Percentiles rank a stretch among this genome's conserved stretches.
Conservation (phyloP, 2,329 filamentous ascomycete genomes). For the Colletotrichum sp. region DNA sequence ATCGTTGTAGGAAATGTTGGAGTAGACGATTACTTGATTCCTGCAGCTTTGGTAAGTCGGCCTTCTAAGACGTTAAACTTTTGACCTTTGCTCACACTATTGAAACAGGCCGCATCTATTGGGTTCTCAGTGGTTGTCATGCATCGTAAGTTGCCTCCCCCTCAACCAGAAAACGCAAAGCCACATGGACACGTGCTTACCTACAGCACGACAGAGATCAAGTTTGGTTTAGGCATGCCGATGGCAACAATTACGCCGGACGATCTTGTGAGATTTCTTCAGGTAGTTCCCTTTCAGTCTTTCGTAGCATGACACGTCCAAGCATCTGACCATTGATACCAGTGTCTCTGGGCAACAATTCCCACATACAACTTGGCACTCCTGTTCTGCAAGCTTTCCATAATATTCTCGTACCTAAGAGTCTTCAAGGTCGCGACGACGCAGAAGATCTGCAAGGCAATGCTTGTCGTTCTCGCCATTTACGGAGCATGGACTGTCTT, state of each 20-base stretch:
- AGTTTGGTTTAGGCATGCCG: neutral
- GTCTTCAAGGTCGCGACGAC: neutral
- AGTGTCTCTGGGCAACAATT: neutral
- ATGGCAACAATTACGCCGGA: neutral
- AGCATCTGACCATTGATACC: neutral
- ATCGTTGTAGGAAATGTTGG: neutral
- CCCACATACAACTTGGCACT: neutral
- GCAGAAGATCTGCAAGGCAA: neutral
- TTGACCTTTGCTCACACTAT: neutral
- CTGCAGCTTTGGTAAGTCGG: neutral
- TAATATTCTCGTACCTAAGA: neutral
- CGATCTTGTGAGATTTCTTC: neutral
- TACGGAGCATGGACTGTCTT: slow-evolving; percentile 31
- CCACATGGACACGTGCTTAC: neutral
- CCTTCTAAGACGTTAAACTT: neutral
- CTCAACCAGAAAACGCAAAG: neutral
- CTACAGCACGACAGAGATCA: neutral
- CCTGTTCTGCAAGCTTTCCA: neutral
- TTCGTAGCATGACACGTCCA: neutral
- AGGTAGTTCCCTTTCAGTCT: neutral
- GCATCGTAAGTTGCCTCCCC: neutral
- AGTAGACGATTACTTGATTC: neutral
- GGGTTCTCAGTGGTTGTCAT: neutral
- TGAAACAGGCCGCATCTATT: neutral
- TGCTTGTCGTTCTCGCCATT: slow-evolving; percentile 19